phyloP scores from a whole-genome alignment of 257 asterid genomes.

The Primulina huaijiensis region DNA sequence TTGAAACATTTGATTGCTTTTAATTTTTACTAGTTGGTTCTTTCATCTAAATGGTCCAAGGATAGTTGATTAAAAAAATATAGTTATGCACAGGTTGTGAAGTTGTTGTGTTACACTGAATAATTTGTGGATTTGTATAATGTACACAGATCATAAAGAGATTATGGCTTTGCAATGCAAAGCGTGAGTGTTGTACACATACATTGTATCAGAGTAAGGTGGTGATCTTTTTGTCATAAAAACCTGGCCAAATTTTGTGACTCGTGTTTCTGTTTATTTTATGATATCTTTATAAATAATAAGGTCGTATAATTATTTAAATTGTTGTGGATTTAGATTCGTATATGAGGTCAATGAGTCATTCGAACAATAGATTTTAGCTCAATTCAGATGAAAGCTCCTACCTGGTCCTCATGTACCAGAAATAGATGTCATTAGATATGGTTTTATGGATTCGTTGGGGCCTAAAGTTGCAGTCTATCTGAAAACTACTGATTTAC shows the following conservation, averaged over 20 bases:
- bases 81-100: constrained; percentile 18
- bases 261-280: neutral
- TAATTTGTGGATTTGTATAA: neutral
- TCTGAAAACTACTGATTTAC: neutral
- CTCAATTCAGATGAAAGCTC: neutral
- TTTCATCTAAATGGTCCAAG: neutral
- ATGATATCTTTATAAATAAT: constrained; percentile 14
- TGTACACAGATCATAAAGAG: neutral
- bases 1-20: too few relatives aligned
- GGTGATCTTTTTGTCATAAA: neutral
- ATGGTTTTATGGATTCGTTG: neutral
- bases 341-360: neutral
- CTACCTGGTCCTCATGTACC: neutral
- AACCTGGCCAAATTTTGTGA: constrained; percentile 7
- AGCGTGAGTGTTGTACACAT: neutral
- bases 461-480: neutral
- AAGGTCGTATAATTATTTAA: neutral
- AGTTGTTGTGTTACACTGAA: constrained; percentile 1
- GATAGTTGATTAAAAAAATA: neutral
- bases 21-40: neutral
- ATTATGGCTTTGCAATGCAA: neutral
- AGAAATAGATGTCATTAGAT: neutral
- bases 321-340: constrained; percentile 1
- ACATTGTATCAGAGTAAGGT: neutral
- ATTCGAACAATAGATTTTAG: too few relatives aligned